phyloP scores from a whole-genome alignment of 441 rosid species.

The Oxalis stricta region DNA sequence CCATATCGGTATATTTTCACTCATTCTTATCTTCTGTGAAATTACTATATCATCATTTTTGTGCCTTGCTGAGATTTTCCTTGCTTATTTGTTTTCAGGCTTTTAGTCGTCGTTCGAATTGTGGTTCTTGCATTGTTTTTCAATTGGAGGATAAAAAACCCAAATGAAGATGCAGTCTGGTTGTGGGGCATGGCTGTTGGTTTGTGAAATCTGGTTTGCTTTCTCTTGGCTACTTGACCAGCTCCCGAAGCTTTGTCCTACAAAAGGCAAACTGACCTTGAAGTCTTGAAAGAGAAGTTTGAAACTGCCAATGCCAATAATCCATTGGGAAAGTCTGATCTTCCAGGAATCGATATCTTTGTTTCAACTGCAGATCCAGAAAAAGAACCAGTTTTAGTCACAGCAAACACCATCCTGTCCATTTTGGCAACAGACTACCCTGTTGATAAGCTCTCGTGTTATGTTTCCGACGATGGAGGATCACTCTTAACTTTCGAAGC shows the following conservation, averaged over 20 bases:
- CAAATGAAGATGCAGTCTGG: constrained; percentile 57
- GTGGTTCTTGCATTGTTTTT: constrained; percentile 39
- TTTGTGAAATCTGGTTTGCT: constrained; percentile 66
- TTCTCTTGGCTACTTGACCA: constrained; percentile 74
- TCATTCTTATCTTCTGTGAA: neutral
- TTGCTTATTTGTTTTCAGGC: constrained; percentile 42
- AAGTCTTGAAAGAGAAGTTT: constrained; percentile 39
- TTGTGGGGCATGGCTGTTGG: constrained; percentile 49
- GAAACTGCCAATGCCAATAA: constrained; percentile 29
- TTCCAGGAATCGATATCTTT: constrained; percentile 55
- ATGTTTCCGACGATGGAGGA: constrained; percentile 66
- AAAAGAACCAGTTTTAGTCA: constrained; percentile 63
- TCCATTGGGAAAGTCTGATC: constrained; percentile 50
- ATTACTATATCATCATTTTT: neutral
- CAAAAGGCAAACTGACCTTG: constrained; percentile 38
- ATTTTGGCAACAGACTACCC: constrained; percentile 55
- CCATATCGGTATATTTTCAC: constrained; percentile 26
- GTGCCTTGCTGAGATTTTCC: neutral
- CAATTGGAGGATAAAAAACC: constrained; percentile 41
- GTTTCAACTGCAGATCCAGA: constrained; percentile 70
- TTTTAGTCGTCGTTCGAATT: constrained; percentile 34
- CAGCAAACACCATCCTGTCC: constrained; percentile 62
- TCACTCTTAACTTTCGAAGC: constrained; percentile 64
- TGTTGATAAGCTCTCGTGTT: constrained; percentile 50
- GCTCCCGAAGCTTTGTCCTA: constrained; percentile 49